These are phyloP conservation scores for Castanea crenata DNA, from an alignment of 306 rosid species.

Conservation along the genomic window DNA sequence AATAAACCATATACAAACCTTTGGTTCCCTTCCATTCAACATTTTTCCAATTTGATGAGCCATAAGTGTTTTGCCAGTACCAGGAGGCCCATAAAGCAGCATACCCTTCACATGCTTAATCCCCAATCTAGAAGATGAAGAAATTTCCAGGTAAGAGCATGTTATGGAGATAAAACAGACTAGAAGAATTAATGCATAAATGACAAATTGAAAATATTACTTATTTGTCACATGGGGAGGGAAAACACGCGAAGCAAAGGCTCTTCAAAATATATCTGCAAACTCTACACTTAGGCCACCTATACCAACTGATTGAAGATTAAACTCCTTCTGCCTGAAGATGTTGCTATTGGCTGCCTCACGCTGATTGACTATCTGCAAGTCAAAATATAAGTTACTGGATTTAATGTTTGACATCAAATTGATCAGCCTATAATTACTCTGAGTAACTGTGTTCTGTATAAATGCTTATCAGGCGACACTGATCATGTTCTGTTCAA, in stretches of 20 bases:
- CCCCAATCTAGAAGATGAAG: constrained; percentile 75
- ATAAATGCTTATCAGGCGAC: constrained; percentile 15
- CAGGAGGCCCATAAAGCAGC: constrained; percentile 99
- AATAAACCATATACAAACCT: constrained; percentile 54
- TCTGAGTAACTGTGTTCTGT: neutral
- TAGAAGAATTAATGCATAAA: too few relatives aligned
- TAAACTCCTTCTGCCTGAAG: constrained; percentile 90
- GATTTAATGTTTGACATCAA: neutral
- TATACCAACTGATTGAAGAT: constrained; percentile 88
- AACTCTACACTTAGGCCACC: constrained; percentile 95
- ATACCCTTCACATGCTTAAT: constrained; percentile 98
- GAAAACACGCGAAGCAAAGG: constrained; percentile 99
- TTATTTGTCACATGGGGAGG: constrained; percentile 94
- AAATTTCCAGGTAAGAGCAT: constrained; percentile 30
- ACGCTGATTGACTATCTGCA: constrained; percentile 89
- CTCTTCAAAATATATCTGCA: constrained; percentile 97
- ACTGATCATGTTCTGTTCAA: too few relatives aligned
- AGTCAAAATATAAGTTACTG: constrained; percentile 22
- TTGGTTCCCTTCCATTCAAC: constrained; percentile 95
- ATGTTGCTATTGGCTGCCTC: constrained; percentile 86
- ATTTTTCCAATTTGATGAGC: constrained; percentile 99
- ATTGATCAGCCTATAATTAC: constrained; percentile 3
- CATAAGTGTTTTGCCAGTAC: constrained; percentile 99
- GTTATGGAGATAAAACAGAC: constrained; percentile 18
- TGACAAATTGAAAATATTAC: constrained; percentile 50